These are phyloP conservation scores for Cydonia oblonga DNA, from an alignment of 331 rosid genomes.

Conservation along the genomic window DNA sequence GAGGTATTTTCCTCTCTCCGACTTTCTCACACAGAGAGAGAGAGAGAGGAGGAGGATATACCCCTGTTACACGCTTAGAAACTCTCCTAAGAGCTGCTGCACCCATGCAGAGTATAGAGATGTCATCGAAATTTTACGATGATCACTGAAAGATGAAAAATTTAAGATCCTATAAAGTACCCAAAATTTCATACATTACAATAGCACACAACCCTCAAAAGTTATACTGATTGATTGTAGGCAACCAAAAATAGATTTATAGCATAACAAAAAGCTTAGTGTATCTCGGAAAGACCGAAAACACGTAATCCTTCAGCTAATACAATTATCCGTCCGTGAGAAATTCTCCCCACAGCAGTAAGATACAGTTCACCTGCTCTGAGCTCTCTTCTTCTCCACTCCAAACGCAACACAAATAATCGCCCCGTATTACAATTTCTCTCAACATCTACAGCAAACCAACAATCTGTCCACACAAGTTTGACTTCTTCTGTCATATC, in stretches of 20 bases:
- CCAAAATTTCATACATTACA: no score
- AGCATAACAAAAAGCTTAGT: neutral
- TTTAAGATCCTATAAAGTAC: no score
- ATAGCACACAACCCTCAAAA: no score
- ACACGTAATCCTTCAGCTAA: neutral
- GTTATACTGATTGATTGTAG: neutral
- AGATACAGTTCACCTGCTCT: slow-evolving; percentile 8
- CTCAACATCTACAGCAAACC: slow-evolving; percentile 15
- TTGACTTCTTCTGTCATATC: slow-evolving; percentile 32
- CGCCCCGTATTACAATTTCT: slow-evolving; percentile 12
- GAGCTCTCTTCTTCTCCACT: slow-evolving; percentile 17
- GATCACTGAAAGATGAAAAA: no score
- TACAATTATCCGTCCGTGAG: slow-evolving; percentile 9
- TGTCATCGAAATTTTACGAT: no score
- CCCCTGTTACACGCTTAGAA: no score
- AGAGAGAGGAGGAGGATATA: no score
- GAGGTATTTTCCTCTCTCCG: no score
- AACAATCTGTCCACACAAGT: neutral
- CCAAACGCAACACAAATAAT: slow-evolving; percentile 17
- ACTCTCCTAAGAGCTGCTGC: no score
- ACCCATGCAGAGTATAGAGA: no score
- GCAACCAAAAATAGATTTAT: neutral
- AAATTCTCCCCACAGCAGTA: slow-evolving; percentile 8
- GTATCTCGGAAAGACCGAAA: neutral
- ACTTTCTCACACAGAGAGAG: no score